Conservation (phyloP, 2,329 filamentous ascomycete species). For the Camillea tinctor region DNA sequence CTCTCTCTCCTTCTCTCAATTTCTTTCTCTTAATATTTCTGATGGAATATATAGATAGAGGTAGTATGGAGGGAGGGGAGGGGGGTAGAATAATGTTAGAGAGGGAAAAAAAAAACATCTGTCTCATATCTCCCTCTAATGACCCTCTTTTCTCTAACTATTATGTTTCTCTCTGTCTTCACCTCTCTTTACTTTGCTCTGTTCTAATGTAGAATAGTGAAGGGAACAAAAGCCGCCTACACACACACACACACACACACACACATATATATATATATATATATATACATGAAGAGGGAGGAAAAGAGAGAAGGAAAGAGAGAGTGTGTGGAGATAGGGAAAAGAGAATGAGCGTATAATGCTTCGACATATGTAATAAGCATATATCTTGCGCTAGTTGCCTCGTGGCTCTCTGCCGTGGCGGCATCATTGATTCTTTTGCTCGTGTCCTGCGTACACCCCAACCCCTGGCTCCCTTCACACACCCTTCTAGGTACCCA, state of each 20-base stretch:
- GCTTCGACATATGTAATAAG: too few relatives aligned
- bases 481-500: neutral
- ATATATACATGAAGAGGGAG: too few relatives aligned
- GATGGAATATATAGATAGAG: too few relatives aligned
- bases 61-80: neutral
- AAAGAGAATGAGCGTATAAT: constrained; percentile 1
- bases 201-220: too few relatives aligned
- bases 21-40: too few relatives aligned
- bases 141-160: neutral
- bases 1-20: too few relatives aligned
- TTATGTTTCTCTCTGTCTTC: neutral
- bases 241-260: too few relatives aligned
- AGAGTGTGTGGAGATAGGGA: too few relatives aligned
- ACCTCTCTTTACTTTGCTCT: neutral
- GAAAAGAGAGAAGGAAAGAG: too few relatives aligned
- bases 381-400: neutral
- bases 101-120: neutral
- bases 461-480: neutral
- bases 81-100: too few relatives aligned
- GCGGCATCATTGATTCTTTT: neutral
- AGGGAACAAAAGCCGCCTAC: too few relatives aligned
- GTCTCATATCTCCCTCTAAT: neutral
- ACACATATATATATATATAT: too few relatives aligned
- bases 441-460: neutral
- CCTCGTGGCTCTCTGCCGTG: constrained; percentile 1